These are phyloP conservation scores for Phellopilus nigrolimitatus DNA, from an alignment of 1,284 basidiomycete species.

Conservation along the genomic window DNA sequence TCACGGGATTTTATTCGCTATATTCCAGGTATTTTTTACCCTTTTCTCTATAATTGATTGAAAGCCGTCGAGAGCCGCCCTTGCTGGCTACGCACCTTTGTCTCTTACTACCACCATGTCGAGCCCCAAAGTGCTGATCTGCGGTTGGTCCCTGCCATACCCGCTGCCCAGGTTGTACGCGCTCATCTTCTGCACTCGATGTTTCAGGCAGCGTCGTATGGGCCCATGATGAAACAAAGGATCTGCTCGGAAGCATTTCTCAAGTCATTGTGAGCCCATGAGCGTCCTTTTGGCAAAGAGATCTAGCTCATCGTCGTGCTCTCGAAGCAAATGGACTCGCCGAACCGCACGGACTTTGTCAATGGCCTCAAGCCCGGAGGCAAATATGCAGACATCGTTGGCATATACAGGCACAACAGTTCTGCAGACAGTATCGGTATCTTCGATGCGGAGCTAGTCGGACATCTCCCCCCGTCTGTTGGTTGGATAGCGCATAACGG, in stretches of 20 bases:
- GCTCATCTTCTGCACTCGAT: constrained; percentile 1
- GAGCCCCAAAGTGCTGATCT: constrained; percentile 39
- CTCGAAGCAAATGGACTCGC: constrained; percentile 58
- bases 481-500: constrained; percentile 91
- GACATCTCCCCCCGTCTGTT: constrained; percentile 58
- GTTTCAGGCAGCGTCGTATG: constrained; percentile 64
- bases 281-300: not conserved
- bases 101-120: constrained; percentile 27
- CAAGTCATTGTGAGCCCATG: constrained; percentile 67
- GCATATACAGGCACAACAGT: constrained; percentile 75
- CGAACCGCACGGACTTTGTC: constrained; percentile 65
- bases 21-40: no score
- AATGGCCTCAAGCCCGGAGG: constrained; percentile 56
- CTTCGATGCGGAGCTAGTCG: constrained; percentile 77
- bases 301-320: not conserved
- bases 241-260: constrained; percentile 62
- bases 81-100: not conserved
- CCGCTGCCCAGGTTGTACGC: not conserved
- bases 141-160: constrained; percentile 32
- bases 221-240: constrained; percentile 71
- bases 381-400: constrained; percentile 73
- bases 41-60: not conserved
- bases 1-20: no score
- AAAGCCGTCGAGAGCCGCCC: constrained; percentile 12
- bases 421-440: constrained; percentile 64